These are phyloP conservation scores for Diaporthe sp. DNA, from an alignment of 2,329 filamentous ascomycete species.

Conservation along the genomic window DNA sequence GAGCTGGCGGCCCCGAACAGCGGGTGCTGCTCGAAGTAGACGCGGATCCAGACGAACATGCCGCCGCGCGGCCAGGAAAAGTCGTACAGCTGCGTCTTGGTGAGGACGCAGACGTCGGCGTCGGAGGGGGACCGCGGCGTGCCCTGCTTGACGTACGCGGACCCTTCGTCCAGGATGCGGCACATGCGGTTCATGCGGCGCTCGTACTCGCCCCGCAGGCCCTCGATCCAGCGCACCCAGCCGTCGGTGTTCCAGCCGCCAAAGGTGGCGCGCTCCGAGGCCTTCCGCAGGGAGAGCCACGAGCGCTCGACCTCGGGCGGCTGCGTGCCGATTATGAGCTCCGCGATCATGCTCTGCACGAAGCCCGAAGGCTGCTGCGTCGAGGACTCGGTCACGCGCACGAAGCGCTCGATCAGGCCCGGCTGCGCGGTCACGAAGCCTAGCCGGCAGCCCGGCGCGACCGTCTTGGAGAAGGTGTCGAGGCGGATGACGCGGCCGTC, in stretches of 20 bases:
- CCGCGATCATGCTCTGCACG: constrained; percentile 85
- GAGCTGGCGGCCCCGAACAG: constrained; percentile 63
- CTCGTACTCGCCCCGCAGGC: constrained; percentile 87
- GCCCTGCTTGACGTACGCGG: constrained; percentile 75
- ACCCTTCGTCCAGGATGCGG: constrained; percentile 76
- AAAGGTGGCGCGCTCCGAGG: constrained; percentile 62
- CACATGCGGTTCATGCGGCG: constrained; percentile 87
- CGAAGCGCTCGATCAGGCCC: constrained; percentile 79
- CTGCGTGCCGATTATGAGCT: constrained; percentile 81
- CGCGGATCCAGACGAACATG: constrained; percentile 90
- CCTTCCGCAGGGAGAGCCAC: constrained; percentile 59
- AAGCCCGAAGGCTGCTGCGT: constrained; percentile 93
- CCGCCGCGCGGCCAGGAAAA: constrained; percentile 87
- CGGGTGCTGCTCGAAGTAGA: constrained; percentile 81
- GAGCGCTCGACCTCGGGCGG: constrained; percentile 60
- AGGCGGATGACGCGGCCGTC: constrained; percentile 91
- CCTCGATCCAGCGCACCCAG: constrained; percentile 92
- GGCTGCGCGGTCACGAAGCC: constrained; percentile 94
- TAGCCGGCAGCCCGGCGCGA: constrained; percentile 89
- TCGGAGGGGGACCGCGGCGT: constrained; percentile 57
- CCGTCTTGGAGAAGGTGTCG: constrained; percentile 94
- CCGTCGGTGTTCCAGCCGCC: constrained; percentile 83
- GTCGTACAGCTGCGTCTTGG: constrained; percentile 79
- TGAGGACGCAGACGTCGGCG: constrained; percentile 80
- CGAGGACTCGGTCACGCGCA: constrained; percentile 80